Conservation (phyloP, 192 early-diverging fungal genomes). For the Pilobolus umbonatus region DNA sequence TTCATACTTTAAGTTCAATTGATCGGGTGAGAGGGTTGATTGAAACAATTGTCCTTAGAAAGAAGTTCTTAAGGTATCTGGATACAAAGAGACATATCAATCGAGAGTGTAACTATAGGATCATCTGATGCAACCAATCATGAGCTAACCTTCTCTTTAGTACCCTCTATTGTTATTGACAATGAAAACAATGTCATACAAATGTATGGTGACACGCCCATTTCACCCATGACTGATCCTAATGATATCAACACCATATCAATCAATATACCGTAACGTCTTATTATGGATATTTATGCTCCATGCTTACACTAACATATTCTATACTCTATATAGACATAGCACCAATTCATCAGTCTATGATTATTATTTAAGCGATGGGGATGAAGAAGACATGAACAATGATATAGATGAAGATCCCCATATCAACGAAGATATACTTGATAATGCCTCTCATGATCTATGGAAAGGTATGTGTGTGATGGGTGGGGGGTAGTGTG, state of each 20-base stretch:
- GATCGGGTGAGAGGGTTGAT: constrained; percentile 32
- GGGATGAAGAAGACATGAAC: background rate
- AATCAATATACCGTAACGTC: no score
- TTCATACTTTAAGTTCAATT: constrained; percentile 28
- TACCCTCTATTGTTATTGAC: constrained; percentile 26
- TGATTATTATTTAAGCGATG: background rate
- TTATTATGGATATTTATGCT: no score
- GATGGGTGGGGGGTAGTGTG: no score
- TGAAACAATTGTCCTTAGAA: constrained; percentile 28
- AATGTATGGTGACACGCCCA: no score
- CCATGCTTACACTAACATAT: no score
- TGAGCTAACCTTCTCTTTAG: constrained; percentile 5
- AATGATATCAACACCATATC: no score
- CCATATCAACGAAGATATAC: background rate
- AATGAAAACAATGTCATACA: no score
- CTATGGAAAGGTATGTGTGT: background rate
- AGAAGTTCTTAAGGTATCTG: constrained; percentile 27
- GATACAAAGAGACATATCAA: constrained; percentile 10
- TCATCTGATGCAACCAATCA: no score
- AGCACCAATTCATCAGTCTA: background rate
- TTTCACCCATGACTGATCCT: no score
- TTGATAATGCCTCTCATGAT: background rate
- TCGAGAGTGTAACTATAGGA: no score
- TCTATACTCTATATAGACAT: no score
- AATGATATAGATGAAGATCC: background rate